Conservation (phyloP, 768 basidiomycete species). For the Mrakia frigida region DNA sequence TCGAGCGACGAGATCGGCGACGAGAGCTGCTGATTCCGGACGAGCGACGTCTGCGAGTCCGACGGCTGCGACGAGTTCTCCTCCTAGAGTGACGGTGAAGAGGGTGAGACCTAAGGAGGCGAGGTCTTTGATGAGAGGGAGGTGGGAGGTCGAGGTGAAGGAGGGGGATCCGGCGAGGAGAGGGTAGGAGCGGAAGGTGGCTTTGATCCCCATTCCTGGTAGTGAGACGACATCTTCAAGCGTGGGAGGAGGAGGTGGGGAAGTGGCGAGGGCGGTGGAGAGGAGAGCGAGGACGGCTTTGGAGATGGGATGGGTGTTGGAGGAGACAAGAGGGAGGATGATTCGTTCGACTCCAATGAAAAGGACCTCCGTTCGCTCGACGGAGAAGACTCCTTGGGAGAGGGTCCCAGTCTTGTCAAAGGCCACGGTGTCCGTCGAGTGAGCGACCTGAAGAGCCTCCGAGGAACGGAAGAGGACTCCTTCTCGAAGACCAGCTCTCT, state of each 20-base stretch:
- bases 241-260: conserved; percentile 14
- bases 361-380: not conserved
- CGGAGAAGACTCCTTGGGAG: conserved; percentile 17
- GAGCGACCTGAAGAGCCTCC: conserved; percentile 30
- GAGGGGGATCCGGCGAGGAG: conserved; percentile 44
- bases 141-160: conserved; percentile 43
- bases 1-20: conserved; percentile 9
- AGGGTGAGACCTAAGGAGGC: conserved; percentile 19
- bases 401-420: conserved; percentile 32
- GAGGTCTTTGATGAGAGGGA: conserved; percentile 39
- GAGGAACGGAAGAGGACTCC: conserved; percentile 16
- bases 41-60: conserved; percentile 29
- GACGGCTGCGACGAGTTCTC: conserved; percentile 23
- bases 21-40: conserved; percentile 7
- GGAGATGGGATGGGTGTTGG: conserved; percentile 36
- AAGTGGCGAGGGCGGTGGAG: conserved; percentile 25
- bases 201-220: conserved; percentile 34
- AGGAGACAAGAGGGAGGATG: not conserved
- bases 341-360: not conserved
- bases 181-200: not conserved
- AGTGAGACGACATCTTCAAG: conserved; percentile 38
- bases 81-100: conserved; percentile 28
- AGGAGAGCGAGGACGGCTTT: conserved; percentile 41
- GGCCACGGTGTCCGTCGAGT: not conserved
- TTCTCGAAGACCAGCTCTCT: not conserved